Base-by-base conservation (phyloP, 805 yeast genomes). In the Kuraishia capsulata region DNA sequence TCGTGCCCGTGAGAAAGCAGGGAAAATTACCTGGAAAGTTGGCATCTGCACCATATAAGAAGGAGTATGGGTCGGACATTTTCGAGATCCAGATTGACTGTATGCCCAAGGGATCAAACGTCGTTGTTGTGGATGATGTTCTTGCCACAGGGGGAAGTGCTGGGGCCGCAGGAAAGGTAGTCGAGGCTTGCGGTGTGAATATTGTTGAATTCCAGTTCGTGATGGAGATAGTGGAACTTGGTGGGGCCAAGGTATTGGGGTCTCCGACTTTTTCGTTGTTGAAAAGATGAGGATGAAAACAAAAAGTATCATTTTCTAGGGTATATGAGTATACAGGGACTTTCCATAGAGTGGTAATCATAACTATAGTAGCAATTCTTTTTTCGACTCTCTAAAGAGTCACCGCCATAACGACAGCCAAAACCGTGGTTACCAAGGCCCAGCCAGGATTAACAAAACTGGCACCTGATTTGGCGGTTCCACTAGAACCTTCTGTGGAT, bases 91-190 rank as follows among this genome's bases (percentile, higher is more conserved):
- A 92, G 67, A 67, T 71, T 45, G 89, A 74, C 40, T 77, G 92
- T 26, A 77, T 92, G 47, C 81, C 86, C 47, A 70, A 71, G 44
- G 94, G 90, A 28, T 73, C 95, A 35, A 83, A 72, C 41, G 92
- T 92, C 23, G 67, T 90, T 29, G 72, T 92, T 46, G 94, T 92
- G 30, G 99, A 92, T 61, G 99, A 92, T 56, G 87, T 92, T 52
- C 82, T 92, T 58, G 98, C 98, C 36, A 92, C 98, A 29, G 97
- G 97, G 44, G 99, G 99, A 30, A 82, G 95, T 50, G 98, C 98
- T 20, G 64, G 66, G 39, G 96, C 94, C 42, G 97, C 97, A 30
- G 97, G 95, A 43, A 81, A 86, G 54, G 71, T 92, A 47, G 82
- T 87, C 38, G 54, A 57, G 48, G 64, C 71, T 58, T 69, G 79